phyloP scores from a whole-genome alignment of 805 yeast genomes.

The Isabelozyma heimii region DNA sequence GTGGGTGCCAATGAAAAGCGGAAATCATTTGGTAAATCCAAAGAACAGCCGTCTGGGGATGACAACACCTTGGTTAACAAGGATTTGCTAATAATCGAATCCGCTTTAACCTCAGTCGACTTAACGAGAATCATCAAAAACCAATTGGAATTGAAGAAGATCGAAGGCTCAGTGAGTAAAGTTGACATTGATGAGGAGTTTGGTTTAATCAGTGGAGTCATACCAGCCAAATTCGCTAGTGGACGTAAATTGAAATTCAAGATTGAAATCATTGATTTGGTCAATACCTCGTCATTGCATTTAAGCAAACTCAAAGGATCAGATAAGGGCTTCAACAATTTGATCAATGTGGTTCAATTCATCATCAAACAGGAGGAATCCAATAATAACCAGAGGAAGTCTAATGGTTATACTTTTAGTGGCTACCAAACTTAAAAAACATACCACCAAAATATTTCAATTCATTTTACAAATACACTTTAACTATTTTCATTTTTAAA shows the following conservation, averaged over 20 bases:
- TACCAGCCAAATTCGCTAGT: conserved; percentile 48
- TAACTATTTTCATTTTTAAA: too few relatives aligned
- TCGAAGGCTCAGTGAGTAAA: conserved; percentile 48
- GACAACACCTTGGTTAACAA: not conserved
- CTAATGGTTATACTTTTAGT: not conserved
- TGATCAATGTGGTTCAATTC: conserved; percentile 40
- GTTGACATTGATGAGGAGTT: conserved; percentile 43
- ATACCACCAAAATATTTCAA: too few relatives aligned
- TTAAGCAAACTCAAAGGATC: conserved; percentile 46
- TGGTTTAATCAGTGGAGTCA: conserved; percentile 42
- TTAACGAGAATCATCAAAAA: conserved; percentile 34
- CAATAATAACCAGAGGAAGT: not conserved
- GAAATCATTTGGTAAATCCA: not conserved
- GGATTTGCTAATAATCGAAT: conserved; percentile 21
- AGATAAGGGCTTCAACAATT: conserved; percentile 42
- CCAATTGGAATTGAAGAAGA: conserved; percentile 43
- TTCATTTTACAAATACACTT: too few relatives aligned
- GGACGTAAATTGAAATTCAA: conserved; percentile 47
- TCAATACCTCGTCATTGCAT: conserved; percentile 37
- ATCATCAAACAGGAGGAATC: conserved; percentile 45
- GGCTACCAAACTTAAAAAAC: not conserved
- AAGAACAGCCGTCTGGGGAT: not conserved
- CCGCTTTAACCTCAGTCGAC: conserved; percentile 25
- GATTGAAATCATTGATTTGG: conserved; percentile 39
- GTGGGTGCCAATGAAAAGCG: not conserved